These are phyloP conservation scores for Protomyces inundatus DNA, from an alignment of 1,139 yeast species.

Conservation along the genomic window DNA sequence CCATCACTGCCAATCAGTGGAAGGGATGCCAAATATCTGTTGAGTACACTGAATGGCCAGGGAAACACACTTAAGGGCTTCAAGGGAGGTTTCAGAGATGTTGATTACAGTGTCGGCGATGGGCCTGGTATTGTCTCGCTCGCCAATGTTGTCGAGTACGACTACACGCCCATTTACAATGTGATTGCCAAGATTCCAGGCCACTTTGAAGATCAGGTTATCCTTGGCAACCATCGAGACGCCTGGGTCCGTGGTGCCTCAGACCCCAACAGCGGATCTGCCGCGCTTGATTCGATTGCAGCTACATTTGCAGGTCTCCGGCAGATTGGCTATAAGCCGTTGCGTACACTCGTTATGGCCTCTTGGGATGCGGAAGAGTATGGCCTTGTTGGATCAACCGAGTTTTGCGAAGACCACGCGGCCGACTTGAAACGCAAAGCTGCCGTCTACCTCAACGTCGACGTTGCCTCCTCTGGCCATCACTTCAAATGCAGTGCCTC, in stretches of 20 bases:
- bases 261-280: conserved; percentile 66
- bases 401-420: conserved; percentile 57
- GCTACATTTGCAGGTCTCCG: conserved; percentile 51
- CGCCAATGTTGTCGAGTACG: conserved; percentile 39
- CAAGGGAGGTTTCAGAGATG: conserved; percentile 48
- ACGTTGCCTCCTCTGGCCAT: conserved; percentile 56
- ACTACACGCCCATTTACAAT: conserved; percentile 43
- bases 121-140: conserved; percentile 43
- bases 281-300: conserved; percentile 55
- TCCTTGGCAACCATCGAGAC: conserved; percentile 67
- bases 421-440: conserved; percentile 45
- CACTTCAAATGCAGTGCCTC: conserved; percentile 47
- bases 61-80: conserved; percentile 47
- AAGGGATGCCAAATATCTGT: conserved; percentile 53
- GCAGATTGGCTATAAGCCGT: conserved; percentile 57
- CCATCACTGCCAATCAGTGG: conserved; percentile 61
- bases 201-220: conserved; percentile 49
- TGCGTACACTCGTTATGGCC: conserved; percentile 54
- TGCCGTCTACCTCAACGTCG: conserved; percentile 59
- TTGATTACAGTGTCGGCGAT: conserved; percentile 60
- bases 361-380: conserved; percentile 77
- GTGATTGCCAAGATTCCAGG: conserved; percentile 58
- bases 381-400: conserved; percentile 63
- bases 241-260: conserved; percentile 71
- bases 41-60: conserved; percentile 51